phyloP scores from a whole-genome alignment of 192 early-diverging fungal genomes.

The Lunasporangiospora selenospora region DNA sequence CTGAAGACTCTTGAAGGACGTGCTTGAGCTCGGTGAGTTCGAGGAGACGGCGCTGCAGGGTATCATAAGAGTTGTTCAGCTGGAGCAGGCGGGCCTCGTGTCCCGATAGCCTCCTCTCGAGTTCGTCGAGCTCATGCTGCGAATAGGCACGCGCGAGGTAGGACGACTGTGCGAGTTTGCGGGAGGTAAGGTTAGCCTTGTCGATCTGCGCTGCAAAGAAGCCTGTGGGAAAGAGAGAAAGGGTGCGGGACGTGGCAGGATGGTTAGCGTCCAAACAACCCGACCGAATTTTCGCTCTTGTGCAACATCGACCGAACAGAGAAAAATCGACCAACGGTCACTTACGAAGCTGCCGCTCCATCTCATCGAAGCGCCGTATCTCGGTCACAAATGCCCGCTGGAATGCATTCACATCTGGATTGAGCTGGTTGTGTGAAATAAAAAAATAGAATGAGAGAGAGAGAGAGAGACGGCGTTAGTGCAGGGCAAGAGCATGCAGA shows the following conservation, averaged over 20 bases:
- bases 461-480: too few relatives aligned
- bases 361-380: conserved; percentile 95
- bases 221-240: conserved; percentile 52
- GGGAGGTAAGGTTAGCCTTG: conserved; percentile 73
- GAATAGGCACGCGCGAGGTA: conserved; percentile 69
- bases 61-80: conserved; percentile 89
- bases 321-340: conserved; percentile 1
- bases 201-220: conserved; percentile 85
- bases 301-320: background rate
- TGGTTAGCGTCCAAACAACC: background rate
- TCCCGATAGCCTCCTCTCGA: conserved; percentile 80
- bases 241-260: background rate
- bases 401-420: conserved; percentile 94
- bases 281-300: background rate
- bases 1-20: conserved; percentile 86
- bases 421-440: conserved; percentile 65
- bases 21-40: conserved; percentile 91
- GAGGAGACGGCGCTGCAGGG: conserved; percentile 85
- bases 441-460: conserved; percentile 3
- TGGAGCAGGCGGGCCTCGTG: conserved; percentile 84
- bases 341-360: conserved; percentile 94
- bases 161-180: conserved; percentile 52
- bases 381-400: conserved; percentile 96
- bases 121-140: conserved; percentile 93
- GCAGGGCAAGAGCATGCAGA: too few relatives aligned